phyloP scores from a whole-genome alignment of 192 early-diverging fungal species.

The Entophlyctis luteolus region DNA sequence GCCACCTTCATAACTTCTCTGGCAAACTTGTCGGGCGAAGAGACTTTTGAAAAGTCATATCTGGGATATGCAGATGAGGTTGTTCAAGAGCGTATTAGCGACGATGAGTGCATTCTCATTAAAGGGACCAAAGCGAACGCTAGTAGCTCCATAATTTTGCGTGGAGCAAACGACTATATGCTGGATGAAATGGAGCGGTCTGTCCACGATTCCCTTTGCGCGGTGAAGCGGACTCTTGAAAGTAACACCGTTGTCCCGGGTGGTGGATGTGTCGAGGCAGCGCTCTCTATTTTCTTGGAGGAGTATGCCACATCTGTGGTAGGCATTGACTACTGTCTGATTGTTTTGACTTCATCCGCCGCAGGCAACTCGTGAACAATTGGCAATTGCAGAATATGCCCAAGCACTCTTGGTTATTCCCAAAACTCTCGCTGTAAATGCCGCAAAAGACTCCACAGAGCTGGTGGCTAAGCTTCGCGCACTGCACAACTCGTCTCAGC shows the following conservation, averaged over 20 bases:
- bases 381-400: conserved; percentile 97
- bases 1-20: conserved; percentile 90
- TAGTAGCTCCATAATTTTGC: conserved; percentile 89
- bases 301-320: conserved; percentile 96
- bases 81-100: conserved; percentile 93
- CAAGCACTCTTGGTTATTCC: conserved; percentile 92
- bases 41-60: conserved; percentile 86
- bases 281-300: conserved; percentile 94
- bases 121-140: conserved; percentile 86
- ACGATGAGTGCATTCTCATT: conserved; percentile 96
- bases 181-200: conserved; percentile 99
- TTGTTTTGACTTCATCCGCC: background rate
- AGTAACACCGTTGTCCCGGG: conserved; percentile 94
- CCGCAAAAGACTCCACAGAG: conserved; percentile 97
- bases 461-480: conserved; percentile 93
- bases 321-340: conserved; percentile 20
- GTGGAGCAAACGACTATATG: conserved; percentile 99
- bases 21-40: conserved; percentile 96
- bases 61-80: conserved; percentile 94
- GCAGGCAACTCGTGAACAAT: conserved; percentile 91
- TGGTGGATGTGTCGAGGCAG: conserved; percentile 93
- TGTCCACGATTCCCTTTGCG: conserved; percentile 90
- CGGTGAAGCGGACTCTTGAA: conserved; percentile 95
- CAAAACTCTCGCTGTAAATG: conserved; percentile 96
- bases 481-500: conserved; percentile 90